phyloP scores from a whole-genome alignment of 139 green algal genomes.

The Mesotaenium endlicherianum region DNA sequence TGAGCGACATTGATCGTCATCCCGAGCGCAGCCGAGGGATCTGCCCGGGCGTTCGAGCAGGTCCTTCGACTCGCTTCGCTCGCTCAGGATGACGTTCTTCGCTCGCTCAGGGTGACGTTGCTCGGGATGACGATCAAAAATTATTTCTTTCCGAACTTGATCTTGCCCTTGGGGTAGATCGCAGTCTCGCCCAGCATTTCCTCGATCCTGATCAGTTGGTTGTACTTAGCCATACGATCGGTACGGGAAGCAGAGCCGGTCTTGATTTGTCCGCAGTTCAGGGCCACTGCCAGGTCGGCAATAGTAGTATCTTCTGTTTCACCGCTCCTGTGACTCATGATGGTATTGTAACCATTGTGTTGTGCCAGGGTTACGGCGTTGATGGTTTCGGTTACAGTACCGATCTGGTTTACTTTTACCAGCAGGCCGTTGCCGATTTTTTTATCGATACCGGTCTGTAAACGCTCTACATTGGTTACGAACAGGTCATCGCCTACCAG shows the following conservation, averaged over 20 bases:
- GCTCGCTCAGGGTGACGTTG: too few relatives aligned
- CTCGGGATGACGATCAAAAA: too few relatives aligned
- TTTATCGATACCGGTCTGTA: constrained; percentile 55
- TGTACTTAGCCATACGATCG: constrained; percentile 97
- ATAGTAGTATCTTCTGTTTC: constrained; percentile 97
- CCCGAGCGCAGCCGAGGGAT: too few relatives aligned
- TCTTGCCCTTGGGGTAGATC: constrained; percentile 35
- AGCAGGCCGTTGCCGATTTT: neutral
- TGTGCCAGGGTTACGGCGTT: constrained; percentile 86
- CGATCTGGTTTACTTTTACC: constrained; percentile 81
- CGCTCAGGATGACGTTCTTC: too few relatives aligned
- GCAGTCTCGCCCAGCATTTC: constrained; percentile 76
- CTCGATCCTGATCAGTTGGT: constrained; percentile 84
- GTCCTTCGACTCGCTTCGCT: too few relatives aligned
- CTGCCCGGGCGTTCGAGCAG: too few relatives aligned
- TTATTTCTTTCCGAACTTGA: too few relatives aligned
- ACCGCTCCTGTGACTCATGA: constrained; percentile 85
- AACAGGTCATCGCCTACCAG: constrained; percentile 96
- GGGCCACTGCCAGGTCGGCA: constrained; percentile 91
- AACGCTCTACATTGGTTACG: constrained; percentile 88
- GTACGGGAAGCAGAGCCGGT: constrained; percentile 90
- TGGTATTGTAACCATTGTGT: constrained; percentile 90
- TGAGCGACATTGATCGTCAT: too few relatives aligned
- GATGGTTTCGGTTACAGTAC: constrained; percentile 90
- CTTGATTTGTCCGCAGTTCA: constrained; percentile 95